phyloP scores from a whole-genome alignment of 73 alveolate species.

The Blepharisma stoltei region DNA sequence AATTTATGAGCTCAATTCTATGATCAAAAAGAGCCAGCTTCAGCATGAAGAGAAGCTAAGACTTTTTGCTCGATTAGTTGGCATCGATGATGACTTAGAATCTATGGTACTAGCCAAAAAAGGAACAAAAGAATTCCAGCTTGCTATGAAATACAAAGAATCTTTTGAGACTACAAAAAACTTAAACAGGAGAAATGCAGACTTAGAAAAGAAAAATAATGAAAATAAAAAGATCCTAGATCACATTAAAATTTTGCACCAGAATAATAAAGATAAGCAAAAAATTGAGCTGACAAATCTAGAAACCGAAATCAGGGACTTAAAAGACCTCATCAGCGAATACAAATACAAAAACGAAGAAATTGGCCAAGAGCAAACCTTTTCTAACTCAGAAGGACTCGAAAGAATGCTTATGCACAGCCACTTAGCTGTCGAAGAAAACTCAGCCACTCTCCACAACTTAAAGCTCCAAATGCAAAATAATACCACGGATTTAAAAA shows the following conservation, averaged over 20 bases:
- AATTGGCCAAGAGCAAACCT: background rate
- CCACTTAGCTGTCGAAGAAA: slow-evolving; percentile 6
- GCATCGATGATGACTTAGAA: slow-evolving; percentile 19
- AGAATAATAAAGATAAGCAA: slow-evolving; percentile 2
- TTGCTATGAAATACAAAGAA: background rate
- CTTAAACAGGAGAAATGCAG: background rate
- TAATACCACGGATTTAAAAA: slow-evolving; percentile 18
- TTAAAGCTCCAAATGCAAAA: background rate
- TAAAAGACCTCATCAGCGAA: background rate
- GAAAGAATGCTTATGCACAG: slow-evolving; percentile 1
- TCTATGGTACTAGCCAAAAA: background rate
- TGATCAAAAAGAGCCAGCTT: background rate
- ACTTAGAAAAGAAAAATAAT: background rate
- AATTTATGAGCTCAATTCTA: background rate
- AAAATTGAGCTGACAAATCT: background rate
- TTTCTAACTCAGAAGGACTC: background rate
- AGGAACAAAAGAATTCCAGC: slow-evolving; percentile 13
- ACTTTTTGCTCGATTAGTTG: background rate
- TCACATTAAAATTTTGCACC: background rate
- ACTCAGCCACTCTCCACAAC: background rate
- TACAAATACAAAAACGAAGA: background rate
- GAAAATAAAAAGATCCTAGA: background rate
- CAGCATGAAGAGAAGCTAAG: slow-evolving; percentile 13
- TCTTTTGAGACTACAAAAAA: slow-evolving; percentile 1
- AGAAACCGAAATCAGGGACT: background rate